phyloP scores from a whole-genome alignment of 2,329 filamentous ascomycete genomes.

The Sporothrix brasiliensis region DNA sequence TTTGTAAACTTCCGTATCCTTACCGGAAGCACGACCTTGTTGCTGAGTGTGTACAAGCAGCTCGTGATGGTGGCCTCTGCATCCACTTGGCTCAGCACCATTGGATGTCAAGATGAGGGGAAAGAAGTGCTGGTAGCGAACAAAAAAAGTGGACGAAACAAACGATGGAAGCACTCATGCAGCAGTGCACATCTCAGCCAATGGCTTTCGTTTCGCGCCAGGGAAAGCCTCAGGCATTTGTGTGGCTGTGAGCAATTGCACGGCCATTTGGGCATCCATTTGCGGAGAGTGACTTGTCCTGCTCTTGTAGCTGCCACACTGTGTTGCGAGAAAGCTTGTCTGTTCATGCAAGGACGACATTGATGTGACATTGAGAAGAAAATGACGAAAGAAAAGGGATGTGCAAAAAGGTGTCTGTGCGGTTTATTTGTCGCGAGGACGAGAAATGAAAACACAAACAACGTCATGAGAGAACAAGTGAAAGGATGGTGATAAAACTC shows the following conservation, averaged over 20 bases:
- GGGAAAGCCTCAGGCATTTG: constrained; percentile 1
- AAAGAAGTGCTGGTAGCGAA: neutral
- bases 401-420: neutral
- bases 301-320: neutral
- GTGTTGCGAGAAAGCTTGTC: neutral
- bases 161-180: neutral
- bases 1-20: neutral
- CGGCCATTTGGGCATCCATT: neutral
- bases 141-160: constrained; percentile 6
- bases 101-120: neutral
- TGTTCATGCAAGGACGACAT: neutral
- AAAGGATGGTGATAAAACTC: neutral
- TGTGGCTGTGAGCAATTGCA: constrained; percentile 18
- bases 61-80: neutral
- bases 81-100: constrained; percentile 5
- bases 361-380: neutral
- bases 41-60: neutral
- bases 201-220: neutral
- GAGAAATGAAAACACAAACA: neutral
- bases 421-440: neutral
- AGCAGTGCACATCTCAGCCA: constrained; percentile 12
- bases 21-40: neutral
- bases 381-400: neutral
- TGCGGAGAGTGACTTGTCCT: neutral
- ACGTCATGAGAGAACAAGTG: neutral